Conservation (phyloP, 305 asterid species). For the Rubia balearica region DNA sequence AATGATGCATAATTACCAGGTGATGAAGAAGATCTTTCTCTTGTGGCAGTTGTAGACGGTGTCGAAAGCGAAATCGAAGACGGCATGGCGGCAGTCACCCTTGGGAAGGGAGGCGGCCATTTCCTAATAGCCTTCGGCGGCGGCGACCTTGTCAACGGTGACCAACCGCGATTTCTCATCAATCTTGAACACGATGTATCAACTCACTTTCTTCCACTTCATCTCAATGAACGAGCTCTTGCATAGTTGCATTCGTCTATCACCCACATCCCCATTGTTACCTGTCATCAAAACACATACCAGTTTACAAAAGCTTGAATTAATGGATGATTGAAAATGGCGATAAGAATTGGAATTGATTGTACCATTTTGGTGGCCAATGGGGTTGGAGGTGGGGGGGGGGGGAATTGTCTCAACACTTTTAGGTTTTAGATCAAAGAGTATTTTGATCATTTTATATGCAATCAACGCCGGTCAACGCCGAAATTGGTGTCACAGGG, state of each 20-base stretch:
- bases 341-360: neutral
- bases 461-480: no score
- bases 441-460: no score
- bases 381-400: no score
- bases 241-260: conserved; percentile 54
- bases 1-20: conserved; percentile 41
- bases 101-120: conserved; percentile 65
- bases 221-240: conserved; percentile 77
- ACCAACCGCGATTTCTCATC: conserved; percentile 57
- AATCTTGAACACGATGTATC: conserved; percentile 80
- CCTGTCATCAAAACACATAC: conserved; percentile 25
- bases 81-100: conserved; percentile 88
- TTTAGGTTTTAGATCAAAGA: no score
- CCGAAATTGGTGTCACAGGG: no score
- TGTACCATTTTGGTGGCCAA: conserved; percentile 49
- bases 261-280: conserved; percentile 86
- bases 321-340: neutral
- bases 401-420: no score
- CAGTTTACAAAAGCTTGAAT: neutral
- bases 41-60: conserved; percentile 78
- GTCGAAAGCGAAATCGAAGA: conserved; percentile 78
- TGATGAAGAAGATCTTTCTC: conserved; percentile 97
- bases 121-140: conserved; percentile 70
- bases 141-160: conserved; percentile 77
- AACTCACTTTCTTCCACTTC: conserved; percentile 86